Conservation (phyloP, 352 stramenopile genomes). For the Phytophthora pini region DNA sequence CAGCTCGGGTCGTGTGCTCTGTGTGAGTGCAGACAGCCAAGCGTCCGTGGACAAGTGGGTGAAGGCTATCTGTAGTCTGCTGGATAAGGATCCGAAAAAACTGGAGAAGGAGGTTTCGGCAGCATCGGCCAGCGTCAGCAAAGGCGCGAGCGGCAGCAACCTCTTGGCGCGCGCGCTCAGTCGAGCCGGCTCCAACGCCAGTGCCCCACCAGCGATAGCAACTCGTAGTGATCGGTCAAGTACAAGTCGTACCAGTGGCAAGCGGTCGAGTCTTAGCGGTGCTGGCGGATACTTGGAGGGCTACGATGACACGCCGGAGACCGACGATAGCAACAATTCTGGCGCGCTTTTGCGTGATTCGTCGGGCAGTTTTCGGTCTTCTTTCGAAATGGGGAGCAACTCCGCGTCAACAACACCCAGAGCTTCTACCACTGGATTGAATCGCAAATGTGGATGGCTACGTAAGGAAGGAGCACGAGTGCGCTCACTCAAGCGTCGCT, state of each 20-base stretch:
- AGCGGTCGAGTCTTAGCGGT: conserved; percentile 27
- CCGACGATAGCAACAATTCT: conserved; percentile 20
- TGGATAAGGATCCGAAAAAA: conserved; percentile 50
- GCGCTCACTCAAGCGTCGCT: conserved; percentile 81
- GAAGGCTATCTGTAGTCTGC: conserved; percentile 57
- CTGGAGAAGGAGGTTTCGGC: conserved; percentile 29
- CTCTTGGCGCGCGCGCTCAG: conserved; percentile 39
- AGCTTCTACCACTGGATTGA: conserved; percentile 17
- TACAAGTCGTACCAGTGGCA: conserved; percentile 8
- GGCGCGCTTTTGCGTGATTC: conserved; percentile 21
- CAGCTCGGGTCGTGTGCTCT: conserved; percentile 63
- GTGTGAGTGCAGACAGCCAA: conserved; percentile 66
- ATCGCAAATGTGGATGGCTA: conserved; percentile 75
- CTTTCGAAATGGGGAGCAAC: conserved; percentile 14
- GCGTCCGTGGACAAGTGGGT: conserved; percentile 70
- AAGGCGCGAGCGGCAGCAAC: conserved; percentile 28
- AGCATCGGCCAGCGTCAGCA: conserved; percentile 3
- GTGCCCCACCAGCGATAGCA: conserved; percentile 17
- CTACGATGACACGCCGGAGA: conserved; percentile 24
- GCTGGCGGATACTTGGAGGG: conserved; percentile 35
- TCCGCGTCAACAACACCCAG: conserved; percentile 17
- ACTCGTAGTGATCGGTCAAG: conserved; percentile 17
- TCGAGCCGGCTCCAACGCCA: conserved; percentile 37
- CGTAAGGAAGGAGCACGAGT: conserved; percentile 77
- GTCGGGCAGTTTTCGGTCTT: conserved; percentile 15